phyloP scores from a whole-genome alignment of 768 basidiomycete genomes.

The Lepiota subincarnata region DNA sequence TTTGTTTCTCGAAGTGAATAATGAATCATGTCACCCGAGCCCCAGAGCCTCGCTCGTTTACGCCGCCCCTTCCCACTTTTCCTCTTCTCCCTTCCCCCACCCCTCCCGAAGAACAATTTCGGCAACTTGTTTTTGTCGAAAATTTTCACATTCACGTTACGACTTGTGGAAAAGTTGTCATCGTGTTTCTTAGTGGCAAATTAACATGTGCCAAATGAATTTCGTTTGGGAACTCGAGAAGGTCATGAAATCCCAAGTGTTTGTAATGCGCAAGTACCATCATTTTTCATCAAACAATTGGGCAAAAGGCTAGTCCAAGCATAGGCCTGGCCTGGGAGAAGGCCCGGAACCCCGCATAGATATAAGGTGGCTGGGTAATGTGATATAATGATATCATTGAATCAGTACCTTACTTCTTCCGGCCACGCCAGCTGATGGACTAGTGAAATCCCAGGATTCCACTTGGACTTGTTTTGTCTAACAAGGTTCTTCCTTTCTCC shows the following conservation, averaged over 20 bases:
- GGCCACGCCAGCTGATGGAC: background rate
- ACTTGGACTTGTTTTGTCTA: background rate
- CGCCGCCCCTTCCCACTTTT: no score
- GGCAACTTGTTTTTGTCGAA: no score
- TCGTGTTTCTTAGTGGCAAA: no score
- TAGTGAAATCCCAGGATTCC: constrained; percentile 9
- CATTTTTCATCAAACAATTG: background rate
- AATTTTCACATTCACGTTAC: no score
- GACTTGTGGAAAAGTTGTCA: no score
- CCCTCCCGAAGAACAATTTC: no score
- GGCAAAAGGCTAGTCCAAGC: background rate
- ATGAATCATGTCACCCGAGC: background rate
- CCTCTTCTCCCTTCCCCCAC: no score
- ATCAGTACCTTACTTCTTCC: background rate
- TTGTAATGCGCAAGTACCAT: background rate
- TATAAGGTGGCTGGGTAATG: background rate
- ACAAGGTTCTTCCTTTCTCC: background rate
- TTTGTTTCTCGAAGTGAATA: background rate
- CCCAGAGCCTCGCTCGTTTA: no score
- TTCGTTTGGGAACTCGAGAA: no score
- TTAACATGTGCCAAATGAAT: no score
- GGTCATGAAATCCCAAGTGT: no score
- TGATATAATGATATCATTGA: constrained; percentile 9
- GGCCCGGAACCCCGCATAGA: background rate
- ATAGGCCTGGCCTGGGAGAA: background rate